Base-by-base conservation (phyloP, 495 filamentous ascomycete genomes). In the Aspergillus campestris region DNA sequence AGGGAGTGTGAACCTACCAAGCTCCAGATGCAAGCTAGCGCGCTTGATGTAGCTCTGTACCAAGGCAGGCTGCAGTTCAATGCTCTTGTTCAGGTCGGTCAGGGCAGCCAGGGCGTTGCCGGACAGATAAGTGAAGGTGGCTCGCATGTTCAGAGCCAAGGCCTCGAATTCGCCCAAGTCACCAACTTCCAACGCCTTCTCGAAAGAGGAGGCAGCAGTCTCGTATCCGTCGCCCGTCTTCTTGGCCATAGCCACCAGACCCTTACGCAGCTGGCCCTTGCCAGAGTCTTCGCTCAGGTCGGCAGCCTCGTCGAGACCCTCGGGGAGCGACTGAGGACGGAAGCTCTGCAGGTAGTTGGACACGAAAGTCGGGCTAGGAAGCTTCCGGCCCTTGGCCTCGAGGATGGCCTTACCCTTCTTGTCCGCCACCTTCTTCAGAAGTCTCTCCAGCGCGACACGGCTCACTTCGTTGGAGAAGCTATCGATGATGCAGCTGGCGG, bases 311-410 rank as follows among this genome's bases (percentile, higher is more conserved):
- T 91, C 89, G 43, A 99, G 69, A 14, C 90, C 94, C 47, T 73
- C 75, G 8, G 92, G 92, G 8, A 86, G 80, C 31, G 81, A 69
- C 63, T 82, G 82, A 37, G 80, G 67, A 40, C 92, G 82, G 83
- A 97, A 99, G 67, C 92, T 97, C 65, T 96, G 92, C 11, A 99
- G 82, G 66, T 97, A 99, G 73, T 99, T 99, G 51, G 87, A 89
- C 38, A 97, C 90, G 49, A 97, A 97, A 3, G 89, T 96, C 3
- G 91, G 80, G 61, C 89, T 95, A 2, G 94, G 92, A 7, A 99
- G 74, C 67, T 83, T 89, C 68, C 84, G 84, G 56, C 80, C 82
- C 62, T 87, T 87, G 40, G 71, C 71, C 34, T 75, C 81, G 38
- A 99, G 66, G 48, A 99, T 95, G 29, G 75, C 79, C 66, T 89